A percentile compares a stretch with the other conserved stretches of the same genome.
These are phyloP conservation scores for Jacaranda mimosifolia DNA, from an alignment of 257 asterid species.

Conservation along the genomic window DNA sequence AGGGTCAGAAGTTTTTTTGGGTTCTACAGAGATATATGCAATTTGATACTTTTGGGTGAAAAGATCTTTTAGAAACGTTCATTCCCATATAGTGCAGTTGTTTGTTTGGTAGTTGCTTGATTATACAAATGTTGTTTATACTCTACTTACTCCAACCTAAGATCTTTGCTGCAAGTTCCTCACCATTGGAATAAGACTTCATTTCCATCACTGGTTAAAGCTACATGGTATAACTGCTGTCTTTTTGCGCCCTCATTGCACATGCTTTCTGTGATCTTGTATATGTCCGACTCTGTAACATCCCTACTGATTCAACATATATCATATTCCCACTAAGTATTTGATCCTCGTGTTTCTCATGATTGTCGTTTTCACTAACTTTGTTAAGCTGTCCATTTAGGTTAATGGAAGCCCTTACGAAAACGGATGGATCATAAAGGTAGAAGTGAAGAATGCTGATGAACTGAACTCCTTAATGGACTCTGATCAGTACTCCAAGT, in stretches of 20 bases:
- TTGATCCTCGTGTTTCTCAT: not conserved
- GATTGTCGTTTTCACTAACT: conserved; percentile 9
- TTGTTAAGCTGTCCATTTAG: conserved; percentile 38
- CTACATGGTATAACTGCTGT: too few species aligned
- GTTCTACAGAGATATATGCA: too few species aligned
- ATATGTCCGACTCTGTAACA: too few species aligned
- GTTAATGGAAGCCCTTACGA: conserved; percentile 84
- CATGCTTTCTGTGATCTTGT: too few species aligned
- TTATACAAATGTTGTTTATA: not conserved
- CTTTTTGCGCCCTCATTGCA: too few species aligned
- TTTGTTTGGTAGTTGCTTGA: not conserved
- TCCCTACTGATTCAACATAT: not conserved
- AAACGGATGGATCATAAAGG: conserved; percentile 97
- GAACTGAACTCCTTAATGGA: conserved; percentile 72
- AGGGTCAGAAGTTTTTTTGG: too few species aligned
- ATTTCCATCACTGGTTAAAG: too few species aligned
- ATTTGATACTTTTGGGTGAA: too few species aligned
- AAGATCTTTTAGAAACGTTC: too few species aligned
- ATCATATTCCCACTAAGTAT: not conserved
- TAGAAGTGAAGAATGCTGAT: conserved; percentile 61
- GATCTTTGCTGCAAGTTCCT: not conserved
- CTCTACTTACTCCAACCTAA: not conserved
- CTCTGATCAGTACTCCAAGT: conserved; percentile 67
- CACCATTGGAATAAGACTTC: too few species aligned
- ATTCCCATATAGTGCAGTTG: not conserved